Evolutionary conservation across 768 basidiomycete species (phyloP), one percentile per base, ranked within the genome.

Genomic region (Cubamyces lactineus): DNA sequence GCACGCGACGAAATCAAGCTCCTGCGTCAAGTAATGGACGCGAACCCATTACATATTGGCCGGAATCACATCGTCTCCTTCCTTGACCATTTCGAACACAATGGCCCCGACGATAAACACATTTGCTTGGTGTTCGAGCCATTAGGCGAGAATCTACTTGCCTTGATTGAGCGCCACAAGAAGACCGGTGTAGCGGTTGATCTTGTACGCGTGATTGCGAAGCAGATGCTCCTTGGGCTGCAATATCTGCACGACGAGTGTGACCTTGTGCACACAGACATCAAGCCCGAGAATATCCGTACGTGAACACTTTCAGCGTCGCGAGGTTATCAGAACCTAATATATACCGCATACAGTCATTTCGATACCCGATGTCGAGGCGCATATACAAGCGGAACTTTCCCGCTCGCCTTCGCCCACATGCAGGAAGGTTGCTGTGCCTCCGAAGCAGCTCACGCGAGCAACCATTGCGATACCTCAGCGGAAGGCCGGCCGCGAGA

Each of bases 231-330:
- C 47, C 85, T 94, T 17, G 95, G 94, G 26, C 80, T 96, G 59
- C 87, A 95, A 72, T 97, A 95, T 73, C 84, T 97, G 13, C 95
- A 97, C 69, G 90, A 94, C 24, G 92, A 94, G 74, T 96, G 94
- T 74, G 86, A 92, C 70, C 83, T 96, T 42, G 92, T 96, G 26
- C 95, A 97, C 71, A 97, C 95, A 21, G 91, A 92, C 67, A 89
- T 96, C 61, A 96, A 97, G 75, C 95, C 94, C 57, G 95, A 97
- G 80, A 97, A 97, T 72, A 94, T 97, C 62, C 78, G 94, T 96
- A 71, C 80, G 93, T 80, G 62, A 13, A 67, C 67, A 23, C 54
- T 53, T 39, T 62, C 47, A 19, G n/a, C 53, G 47, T n/a, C 24
- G 75, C 69, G 77, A 43, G 6, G 13, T 30, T 28, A 24, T 42